Conservation (phyloP, 2,329 filamentous ascomycete genomes). For the Aotearoamyces nothofagi region DNA sequence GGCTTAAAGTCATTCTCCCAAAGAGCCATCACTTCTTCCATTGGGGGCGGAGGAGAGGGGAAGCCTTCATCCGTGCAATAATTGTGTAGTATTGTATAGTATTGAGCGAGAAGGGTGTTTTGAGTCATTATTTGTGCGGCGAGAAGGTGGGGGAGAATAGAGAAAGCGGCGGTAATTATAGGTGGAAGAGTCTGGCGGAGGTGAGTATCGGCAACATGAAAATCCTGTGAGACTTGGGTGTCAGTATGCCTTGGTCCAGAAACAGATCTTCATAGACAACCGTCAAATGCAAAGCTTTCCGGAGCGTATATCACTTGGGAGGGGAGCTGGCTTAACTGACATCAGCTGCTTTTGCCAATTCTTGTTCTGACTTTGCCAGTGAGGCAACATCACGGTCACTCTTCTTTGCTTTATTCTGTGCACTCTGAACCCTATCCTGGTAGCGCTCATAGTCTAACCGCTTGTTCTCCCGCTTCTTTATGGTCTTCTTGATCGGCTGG, state of each 20-base stretch:
- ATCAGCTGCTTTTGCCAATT: constrained; percentile 49
- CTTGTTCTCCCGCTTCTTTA: constrained; percentile 74
- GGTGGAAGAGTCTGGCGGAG: constrained; percentile 57
- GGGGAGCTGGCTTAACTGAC: constrained; percentile 27
- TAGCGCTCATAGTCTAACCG: constrained; percentile 70
- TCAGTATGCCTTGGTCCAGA: too few species aligned
- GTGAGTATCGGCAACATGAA: constrained; percentile 60
- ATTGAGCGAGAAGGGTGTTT: constrained; percentile 60
- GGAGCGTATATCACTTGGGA: too few species aligned
- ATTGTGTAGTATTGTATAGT: constrained; percentile 62
- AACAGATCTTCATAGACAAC: too few species aligned
- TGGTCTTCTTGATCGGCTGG: constrained; percentile 61
- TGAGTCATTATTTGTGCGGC: constrained; percentile 60
- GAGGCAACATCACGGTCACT: constrained; percentile 59
- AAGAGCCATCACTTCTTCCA: constrained; percentile 51
- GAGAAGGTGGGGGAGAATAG: constrained; percentile 58
- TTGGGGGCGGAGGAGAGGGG: constrained; percentile 55
- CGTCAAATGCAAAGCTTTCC: too few species aligned
- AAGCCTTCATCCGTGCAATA: constrained; percentile 57
- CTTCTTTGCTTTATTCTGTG: constrained; percentile 53
- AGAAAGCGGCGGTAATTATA: constrained; percentile 55
- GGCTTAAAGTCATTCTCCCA: constrained; percentile 52
- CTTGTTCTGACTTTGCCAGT: constrained; percentile 55
- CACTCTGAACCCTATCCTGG: constrained; percentile 53
- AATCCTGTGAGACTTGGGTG: too few species aligned